A percentile compares a stretch with the other conserved stretches of the same genome.
Evolutionary conservation across 306 rosid genomes (phyloP).

Genomic region (Malus sieversii): DNA sequence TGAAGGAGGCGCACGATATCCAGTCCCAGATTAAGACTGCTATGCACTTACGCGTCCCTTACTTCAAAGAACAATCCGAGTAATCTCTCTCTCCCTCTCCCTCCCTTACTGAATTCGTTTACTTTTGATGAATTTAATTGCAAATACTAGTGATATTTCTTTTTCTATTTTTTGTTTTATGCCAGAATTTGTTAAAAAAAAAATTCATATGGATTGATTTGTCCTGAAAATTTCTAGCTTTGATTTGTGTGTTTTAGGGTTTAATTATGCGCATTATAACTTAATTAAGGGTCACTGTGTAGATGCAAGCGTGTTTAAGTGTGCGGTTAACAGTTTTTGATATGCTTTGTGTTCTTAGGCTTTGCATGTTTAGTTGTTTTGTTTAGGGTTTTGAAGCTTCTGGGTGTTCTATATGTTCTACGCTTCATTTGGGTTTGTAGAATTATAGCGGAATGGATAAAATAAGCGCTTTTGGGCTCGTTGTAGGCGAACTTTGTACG

Average conservation of each 20-base stretch:
- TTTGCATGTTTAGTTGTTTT: neutral
- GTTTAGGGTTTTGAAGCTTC: constrained; percentile 6
- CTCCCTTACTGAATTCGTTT: neutral
- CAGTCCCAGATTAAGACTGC: constrained; percentile 53
- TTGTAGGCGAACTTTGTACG: neutral
- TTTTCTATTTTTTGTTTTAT: neutral
- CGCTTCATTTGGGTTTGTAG: neutral
- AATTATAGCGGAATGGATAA: neutral
- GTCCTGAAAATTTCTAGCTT: neutral
- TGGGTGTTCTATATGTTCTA: neutral
- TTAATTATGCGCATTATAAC: neutral
- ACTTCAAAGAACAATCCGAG: constrained; percentile 80
- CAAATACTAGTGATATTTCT: neutral
- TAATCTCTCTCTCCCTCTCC: constrained; percentile 11
- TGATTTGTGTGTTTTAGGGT: neutral
- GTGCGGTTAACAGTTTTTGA: neutral
- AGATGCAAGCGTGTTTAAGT: neutral
- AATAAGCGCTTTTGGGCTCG: neutral
- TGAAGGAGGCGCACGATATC: constrained; percentile 20
- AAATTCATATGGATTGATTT: neutral
- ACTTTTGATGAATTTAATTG: neutral
- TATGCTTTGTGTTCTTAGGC: neutral
- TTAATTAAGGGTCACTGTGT: neutral
- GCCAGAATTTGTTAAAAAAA: neutral
- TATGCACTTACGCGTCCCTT: constrained; percentile 53